Evolutionary conservation across 2,329 filamentous ascomycete species (phyloP).

Genomic region (Ramichloridium luteum): DNA sequence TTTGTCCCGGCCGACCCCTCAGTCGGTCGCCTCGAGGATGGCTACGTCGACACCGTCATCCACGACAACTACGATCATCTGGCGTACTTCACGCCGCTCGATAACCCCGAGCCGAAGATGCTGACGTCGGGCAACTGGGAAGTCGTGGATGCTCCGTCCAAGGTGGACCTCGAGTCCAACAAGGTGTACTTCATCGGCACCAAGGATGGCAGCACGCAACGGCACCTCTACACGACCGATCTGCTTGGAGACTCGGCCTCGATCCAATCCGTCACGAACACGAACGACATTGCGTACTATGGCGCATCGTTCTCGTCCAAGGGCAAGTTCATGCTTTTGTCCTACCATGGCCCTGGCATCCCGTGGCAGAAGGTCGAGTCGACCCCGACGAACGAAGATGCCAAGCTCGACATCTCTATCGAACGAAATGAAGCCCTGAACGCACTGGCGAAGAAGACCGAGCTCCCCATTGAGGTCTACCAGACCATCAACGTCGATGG

Average conservation of each 20-base stretch:
- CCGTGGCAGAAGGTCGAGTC: constrained; percentile 86
- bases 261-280: constrained; percentile 62
- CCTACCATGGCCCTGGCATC: constrained; percentile 70
- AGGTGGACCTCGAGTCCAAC: constrained; percentile 72
- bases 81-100: constrained; percentile 81
- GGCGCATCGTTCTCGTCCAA: constrained; percentile 70
- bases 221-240: constrained; percentile 82
- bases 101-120: constrained; percentile 69
- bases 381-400: constrained; percentile 53
- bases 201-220: constrained; percentile 75
- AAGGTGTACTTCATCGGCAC: constrained; percentile 84
- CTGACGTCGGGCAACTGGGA: constrained; percentile 88
- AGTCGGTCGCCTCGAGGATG: constrained; percentile 60
- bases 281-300: constrained; percentile 64
- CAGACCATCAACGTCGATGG: constrained; percentile 75
- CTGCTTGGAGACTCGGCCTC: constrained; percentile 56
- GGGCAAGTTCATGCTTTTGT: constrained; percentile 71
- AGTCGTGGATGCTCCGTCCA: constrained; percentile 71
- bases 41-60: constrained; percentile 86
- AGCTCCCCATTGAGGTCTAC: constrained; percentile 72
- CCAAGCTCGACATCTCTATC: constrained; percentile 55
- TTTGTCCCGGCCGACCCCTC: constrained; percentile 74
- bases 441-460: constrained; percentile 52
- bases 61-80: constrained; percentile 80
- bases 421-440: constrained; percentile 57